Evolutionary conservation across 2,329 filamentous ascomycete species (phyloP), one percentile per base, ranked within the genome.

Genomic region (Clonostachys rhizophaga): DNA sequence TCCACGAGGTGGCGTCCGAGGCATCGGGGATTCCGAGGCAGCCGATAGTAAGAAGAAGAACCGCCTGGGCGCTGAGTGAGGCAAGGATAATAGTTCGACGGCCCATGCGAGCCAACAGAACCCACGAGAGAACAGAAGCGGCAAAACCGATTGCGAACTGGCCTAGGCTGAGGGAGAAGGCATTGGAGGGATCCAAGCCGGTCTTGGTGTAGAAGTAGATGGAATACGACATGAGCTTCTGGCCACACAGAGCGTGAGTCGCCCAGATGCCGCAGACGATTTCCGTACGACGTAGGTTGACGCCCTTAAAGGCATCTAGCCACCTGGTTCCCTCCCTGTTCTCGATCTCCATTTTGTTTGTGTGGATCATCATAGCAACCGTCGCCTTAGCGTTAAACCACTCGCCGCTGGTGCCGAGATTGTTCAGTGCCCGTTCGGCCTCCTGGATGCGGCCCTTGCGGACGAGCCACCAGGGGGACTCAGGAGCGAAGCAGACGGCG

Each of bases 1-100:
- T 65, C 33, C 73, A 64, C 47, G 68, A 70, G 2, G 65, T 59
- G 30, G 72, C 69, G 53, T 44, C 59, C 60, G 34, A 71, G 62
- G 16, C 64, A 20, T 20, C 20, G 14, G 69, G 52, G n/a, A 64
- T 63, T 9, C 51, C 70, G 60, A 9, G 75, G 24, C 72, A 62
- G 8, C 77, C 66, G 17, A 79, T 68, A 16, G 61, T 54, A 2
- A 73, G 57, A 2, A 75, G 69, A 1, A 68, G 54, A 42, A 59
- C 1, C 50, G 58, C 58, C 66, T 78, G 78, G 9, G 78, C 58
- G 6, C 80, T 78, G 10, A 71, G 70, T 1, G 75, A 75, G 2
- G 53, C 48, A 12, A 75, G 63, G 39, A 76, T 72, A 1, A 77
- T 56, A 0, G 65, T 69, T 24, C 72, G 66, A 2, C 74, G 70